A percentile compares a stretch with the other conserved stretches of the same genome.
Conservation (phyloP, 148 eudicot genomes). For the Agrostemma githago region DNA sequence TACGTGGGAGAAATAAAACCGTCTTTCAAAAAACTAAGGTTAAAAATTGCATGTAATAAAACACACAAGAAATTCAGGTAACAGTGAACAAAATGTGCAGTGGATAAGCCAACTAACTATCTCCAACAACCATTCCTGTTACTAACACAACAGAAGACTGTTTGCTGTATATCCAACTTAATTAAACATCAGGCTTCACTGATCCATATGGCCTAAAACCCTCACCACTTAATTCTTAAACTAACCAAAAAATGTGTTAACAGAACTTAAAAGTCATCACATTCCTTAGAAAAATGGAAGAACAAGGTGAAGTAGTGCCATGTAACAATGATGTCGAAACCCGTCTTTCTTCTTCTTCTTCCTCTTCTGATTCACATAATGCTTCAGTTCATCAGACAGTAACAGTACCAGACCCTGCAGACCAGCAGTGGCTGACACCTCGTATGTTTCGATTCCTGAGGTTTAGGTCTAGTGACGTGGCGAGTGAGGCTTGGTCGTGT, state of each 20-base stretch:
- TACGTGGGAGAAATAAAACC: background rate
- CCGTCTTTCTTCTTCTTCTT: background rate
- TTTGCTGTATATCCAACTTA: background rate
- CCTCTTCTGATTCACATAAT: slow-evolving; percentile 10
- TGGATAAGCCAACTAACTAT: background rate
- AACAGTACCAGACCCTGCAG: slow-evolving; percentile 13
- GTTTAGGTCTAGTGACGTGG: slow-evolving; percentile 14
- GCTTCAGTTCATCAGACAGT: slow-evolving; percentile 21
- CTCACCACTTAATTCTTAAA: background rate
- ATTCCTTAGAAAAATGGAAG: slow-evolving; percentile 28
- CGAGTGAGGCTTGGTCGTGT: slow-evolving; percentile 47
- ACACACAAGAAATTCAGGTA: no score
- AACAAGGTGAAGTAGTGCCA: slow-evolving; percentile 10
- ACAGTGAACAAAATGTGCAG: background rate
- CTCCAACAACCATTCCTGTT: slow-evolving; percentile 12
- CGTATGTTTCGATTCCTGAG: slow-evolving; percentile 17
- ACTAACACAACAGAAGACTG: background rate
- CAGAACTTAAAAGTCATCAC: background rate
- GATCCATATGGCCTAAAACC: background rate
- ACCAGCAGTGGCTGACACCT: slow-evolving; percentile 10
- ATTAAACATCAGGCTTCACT: background rate
- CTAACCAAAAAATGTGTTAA: background rate
- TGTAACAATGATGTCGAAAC: slow-evolving; percentile 2
- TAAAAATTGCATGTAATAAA: background rate
- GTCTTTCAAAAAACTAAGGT: background rate